Percentiles rank a stretch among this genome's conserved stretches.
phyloP scores from a whole-genome alignment of 1,284 basidiomycete species.

The Cutaneotrichosporon sp. region DNA sequence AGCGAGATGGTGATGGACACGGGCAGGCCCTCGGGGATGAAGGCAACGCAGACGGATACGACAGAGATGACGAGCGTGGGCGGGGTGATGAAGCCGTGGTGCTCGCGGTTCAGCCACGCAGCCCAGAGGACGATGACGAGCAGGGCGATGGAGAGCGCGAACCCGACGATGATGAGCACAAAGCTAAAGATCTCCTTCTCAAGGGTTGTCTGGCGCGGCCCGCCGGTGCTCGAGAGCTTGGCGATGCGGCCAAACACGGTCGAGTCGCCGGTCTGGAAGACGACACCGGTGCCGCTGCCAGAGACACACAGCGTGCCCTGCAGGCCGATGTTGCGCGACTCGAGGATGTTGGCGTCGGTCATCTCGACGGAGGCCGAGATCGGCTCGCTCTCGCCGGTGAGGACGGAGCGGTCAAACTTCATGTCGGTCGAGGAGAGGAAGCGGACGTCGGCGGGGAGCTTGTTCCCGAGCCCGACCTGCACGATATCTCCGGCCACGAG shows the following conservation, averaged over 20 bases:
- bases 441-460: constrained; percentile 59
- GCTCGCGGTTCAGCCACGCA: constrained; percentile 56
- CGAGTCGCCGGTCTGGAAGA: constrained; percentile 63
- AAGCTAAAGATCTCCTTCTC: constrained; percentile 55
- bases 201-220: constrained; percentile 53
- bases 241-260: constrained; percentile 66
- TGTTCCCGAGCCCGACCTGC: constrained; percentile 50
- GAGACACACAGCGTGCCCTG: constrained; percentile 66
- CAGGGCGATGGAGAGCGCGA: constrained; percentile 59
- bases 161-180: constrained; percentile 55
- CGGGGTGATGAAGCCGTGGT: constrained; percentile 62
- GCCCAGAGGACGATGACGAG: constrained; percentile 62
- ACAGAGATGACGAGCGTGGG: constrained; percentile 62
- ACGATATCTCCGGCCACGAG: constrained; percentile 54
- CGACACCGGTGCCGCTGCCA: constrained; percentile 61
- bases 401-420: constrained; percentile 64
- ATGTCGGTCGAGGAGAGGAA: constrained; percentile 60
- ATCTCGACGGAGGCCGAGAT: constrained; percentile 59
- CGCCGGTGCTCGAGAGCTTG: constrained; percentile 59
- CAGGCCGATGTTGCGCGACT: constrained; percentile 66
- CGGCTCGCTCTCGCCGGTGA: constrained; percentile 65
- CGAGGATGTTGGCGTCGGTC: constrained; percentile 63
- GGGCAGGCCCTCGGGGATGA: constrained; percentile 62
- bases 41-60: constrained; percentile 65
- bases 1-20: constrained; percentile 56